Base-by-base conservation (phyloP, 495 filamentous ascomycete genomes). In the Evernia prunastri region DNA sequence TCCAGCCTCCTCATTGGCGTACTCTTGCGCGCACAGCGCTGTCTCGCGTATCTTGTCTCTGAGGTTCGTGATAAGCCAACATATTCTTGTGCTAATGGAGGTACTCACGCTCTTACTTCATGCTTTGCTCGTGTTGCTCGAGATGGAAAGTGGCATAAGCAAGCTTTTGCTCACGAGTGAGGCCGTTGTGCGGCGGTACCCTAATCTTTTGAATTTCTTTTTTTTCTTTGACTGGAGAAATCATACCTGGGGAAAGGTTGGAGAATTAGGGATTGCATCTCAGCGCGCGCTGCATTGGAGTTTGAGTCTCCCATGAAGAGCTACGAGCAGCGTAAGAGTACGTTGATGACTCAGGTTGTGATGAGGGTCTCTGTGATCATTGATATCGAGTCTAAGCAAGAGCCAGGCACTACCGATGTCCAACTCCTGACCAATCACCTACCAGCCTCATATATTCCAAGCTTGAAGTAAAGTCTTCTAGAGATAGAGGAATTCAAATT, bases 41-140 rank as follows among this genome's bases (percentile, higher is more conserved):
- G 25, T 56, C 43, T 57, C 53, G 6, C 61, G 61, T 63, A 63
- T 56, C 33, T 54, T 57, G 39, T 63, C 61, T 57, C 61, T 63
- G 11, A 23, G 6, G 2, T 35, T 13, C 33, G 23, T 29, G 29
- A 31, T 63, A 13, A 63, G 61, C 13, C 57, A 12, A 4, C 7
- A 45, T 2, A 3, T 31, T 25, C 53, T 5, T n/a, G 31, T 33
- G 20, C 51, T 54, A 29, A 10, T 54, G 11, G 37, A 15, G 17
- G 2, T 10, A 6, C 0, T 18, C 35, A 9, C 8, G 18, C 12
- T 31, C 37, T 18, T 43, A 63, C 61, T 63, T 63, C 36, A 57
- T 57, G 10, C 25, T 42, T 20, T 63, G 49, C 12, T 63, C 51
- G 43, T 63, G 61, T 37, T 63, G 61, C 61, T 63, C 61, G 1